Conservation (phyloP, 129 eudicot genomes). For the Kitagawia praeruptora region DNA sequence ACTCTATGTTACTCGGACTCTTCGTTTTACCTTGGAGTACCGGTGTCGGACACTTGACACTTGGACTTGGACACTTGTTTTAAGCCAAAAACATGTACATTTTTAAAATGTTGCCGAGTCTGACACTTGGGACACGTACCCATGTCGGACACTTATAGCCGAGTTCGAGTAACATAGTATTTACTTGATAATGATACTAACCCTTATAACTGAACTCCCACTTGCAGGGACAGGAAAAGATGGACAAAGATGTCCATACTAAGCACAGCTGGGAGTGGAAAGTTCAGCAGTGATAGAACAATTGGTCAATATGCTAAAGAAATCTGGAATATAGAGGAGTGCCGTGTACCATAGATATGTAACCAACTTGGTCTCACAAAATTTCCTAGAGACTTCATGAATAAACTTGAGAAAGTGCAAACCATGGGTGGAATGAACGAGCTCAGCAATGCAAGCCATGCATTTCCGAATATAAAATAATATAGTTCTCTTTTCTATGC, state of each 20-base stretch:
- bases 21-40: too few relatives aligned
- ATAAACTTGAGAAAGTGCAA: background rate
- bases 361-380: background rate
- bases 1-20: too few relatives aligned
- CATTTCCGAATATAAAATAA: background rate
- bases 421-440: background rate
- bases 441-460: background rate
- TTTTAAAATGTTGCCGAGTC: too few relatives aligned
- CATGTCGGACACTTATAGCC: too few relatives aligned
- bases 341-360: constrained; percentile 45
- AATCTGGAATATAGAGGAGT: constrained; percentile 76
- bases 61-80: too few relatives aligned
- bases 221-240: constrained; percentile 79
- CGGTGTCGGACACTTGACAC: too few relatives aligned
- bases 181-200: background rate
- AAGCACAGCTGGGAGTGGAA: constrained; percentile 98
- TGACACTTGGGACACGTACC: too few relatives aligned
- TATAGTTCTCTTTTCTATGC: background rate
- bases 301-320: constrained; percentile 86
- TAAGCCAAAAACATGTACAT: too few relatives aligned
- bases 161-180: too few relatives aligned
- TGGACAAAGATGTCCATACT: constrained; percentile 95
- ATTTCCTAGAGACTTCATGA: background rate
- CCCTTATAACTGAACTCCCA: background rate
- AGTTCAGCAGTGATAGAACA: constrained; percentile 96